Percentiles rank a stretch among this genome's conserved stretches.
Conservation (phyloP, 2,329 filamentous ascomycete species). For the Aspergillus sp. region DNA sequence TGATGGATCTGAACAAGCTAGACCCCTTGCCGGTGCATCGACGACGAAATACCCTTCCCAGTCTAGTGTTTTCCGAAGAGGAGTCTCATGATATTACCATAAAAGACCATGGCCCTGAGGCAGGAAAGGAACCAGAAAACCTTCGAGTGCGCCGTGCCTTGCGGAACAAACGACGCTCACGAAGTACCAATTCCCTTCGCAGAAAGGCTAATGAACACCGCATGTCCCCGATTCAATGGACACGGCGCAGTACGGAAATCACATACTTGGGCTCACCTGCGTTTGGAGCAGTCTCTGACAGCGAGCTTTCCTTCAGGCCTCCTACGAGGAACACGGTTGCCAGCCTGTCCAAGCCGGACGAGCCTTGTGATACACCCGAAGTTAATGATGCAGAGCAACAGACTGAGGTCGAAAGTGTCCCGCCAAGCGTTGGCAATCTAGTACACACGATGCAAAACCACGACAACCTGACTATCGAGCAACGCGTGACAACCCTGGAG, state of each 20-base stretch:
- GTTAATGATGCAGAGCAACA: not conserved
- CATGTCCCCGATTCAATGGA: slow-evolving; percentile 37
- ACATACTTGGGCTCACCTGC: slow-evolving; percentile 25
- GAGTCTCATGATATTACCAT: slow-evolving; percentile 27
- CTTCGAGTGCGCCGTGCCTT: slow-evolving; percentile 14
- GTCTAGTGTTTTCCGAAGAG: slow-evolving; percentile 37
- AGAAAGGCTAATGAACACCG: slow-evolving; percentile 28
- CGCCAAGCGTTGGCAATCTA: slow-evolving; percentile 33
- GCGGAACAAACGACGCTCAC: slow-evolving; percentile 36
- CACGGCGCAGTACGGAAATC: slow-evolving; percentile 35
- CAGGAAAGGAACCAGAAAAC: slow-evolving; percentile 12
- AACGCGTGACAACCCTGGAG: slow-evolving; percentile 44
- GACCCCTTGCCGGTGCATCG: slow-evolving; percentile 18
- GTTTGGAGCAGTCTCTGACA: slow-evolving; percentile 23
- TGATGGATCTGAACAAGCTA: slow-evolving; percentile 15
- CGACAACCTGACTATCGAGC: slow-evolving; percentile 36
- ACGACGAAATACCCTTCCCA: slow-evolving; percentile 40
- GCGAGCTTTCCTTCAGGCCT: slow-evolving; percentile 18
- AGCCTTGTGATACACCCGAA: not conserved
- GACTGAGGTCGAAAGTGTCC: slow-evolving; percentile 11
- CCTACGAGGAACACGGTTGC: slow-evolving; percentile 24
- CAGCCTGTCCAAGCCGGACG: slow-evolving; percentile 13
- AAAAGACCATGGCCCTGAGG: slow-evolving; percentile 5
- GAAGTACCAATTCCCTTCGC: slow-evolving; percentile 37
- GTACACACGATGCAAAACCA: slow-evolving; percentile 35